phyloP scores from a whole-genome alignment of 345 rosid species.

The Lepidium didymum region DNA sequence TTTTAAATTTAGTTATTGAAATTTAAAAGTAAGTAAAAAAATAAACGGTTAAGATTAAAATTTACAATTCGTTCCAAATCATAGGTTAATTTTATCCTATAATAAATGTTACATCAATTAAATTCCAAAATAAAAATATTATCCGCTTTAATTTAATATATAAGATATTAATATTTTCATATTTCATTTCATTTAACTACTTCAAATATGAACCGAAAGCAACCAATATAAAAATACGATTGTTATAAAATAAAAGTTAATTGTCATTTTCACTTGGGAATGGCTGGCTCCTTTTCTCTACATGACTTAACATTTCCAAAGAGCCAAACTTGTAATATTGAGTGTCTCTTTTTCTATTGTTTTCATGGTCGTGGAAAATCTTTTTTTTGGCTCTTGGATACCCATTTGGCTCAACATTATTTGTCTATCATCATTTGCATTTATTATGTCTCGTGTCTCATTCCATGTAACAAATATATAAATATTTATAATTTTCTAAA shows the following conservation, averaged over 20 bases:
- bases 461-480: conserved; percentile 7
- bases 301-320: conserved; percentile 28
- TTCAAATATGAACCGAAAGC: background rate
- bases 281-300: conserved; percentile 27
- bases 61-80: too few relatives aligned
- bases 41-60: too few relatives aligned
- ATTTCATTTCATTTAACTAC: background rate
- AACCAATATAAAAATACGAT: background rate
- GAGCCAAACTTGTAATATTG: conserved; percentile 25
- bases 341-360: background rate
- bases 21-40: too few relatives aligned
- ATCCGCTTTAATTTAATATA: too few relatives aligned
- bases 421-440: conserved; percentile 6
- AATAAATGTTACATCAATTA: too few relatives aligned
- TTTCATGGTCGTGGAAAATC: background rate
- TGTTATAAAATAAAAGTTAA: conserved; percentile 2
- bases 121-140: too few relatives aligned
- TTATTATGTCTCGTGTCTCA: conserved; percentile 10
- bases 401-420: conserved; percentile 23
- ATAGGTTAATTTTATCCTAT: too few relatives aligned
- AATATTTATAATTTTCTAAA: background rate
- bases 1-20: too few relatives aligned
- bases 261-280: conserved; percentile 24
- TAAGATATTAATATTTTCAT: background rate
- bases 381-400: conserved; percentile 21